These are phyloP conservation scores for Schizochytrium sp. DNA, from an alignment of 108 stramenopile genomes.

Conservation along the genomic window DNA sequence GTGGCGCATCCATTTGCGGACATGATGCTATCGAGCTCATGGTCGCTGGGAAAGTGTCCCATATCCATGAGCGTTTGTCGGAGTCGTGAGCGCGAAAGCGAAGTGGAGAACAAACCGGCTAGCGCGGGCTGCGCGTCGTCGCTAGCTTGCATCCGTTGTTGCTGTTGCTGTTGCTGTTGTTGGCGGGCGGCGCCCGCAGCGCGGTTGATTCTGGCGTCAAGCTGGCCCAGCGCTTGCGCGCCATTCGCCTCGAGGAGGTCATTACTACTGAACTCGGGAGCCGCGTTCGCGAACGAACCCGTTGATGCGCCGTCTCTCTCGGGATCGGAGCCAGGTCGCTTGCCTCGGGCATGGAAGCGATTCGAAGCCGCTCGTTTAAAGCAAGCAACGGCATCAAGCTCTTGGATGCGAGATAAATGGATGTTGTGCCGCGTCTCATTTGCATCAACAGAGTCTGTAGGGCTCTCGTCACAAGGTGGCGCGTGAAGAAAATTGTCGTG, in stretches of 20 bases:
- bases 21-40: not conserved
- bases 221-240: too few species aligned
- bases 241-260: too few species aligned
- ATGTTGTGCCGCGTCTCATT: not conserved
- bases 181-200: too few species aligned
- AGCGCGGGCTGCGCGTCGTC: not conserved
- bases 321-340: not conserved
- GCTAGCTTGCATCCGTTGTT: not conserved
- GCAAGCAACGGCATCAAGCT: not conserved
- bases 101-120: not conserved
- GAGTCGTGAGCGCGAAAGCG: not conserved
- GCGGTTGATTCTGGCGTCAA: too few species aligned
- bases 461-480: not conserved
- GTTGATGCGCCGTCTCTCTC: too few species aligned
- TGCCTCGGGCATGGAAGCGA: not conserved
- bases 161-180: too few species aligned
- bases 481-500: not conserved
- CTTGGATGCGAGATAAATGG: not conserved
- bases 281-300: too few species aligned
- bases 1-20: not conserved
- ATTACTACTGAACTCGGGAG: too few species aligned
- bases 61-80: conserved; percentile 7
- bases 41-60: not conserved
- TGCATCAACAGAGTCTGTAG: not conserved
- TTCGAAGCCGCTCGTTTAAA: not conserved